Evolutionary conservation across 495 filamentous ascomycete genomes (phyloP).

Genomic region (Neurospora pannonica): DNA sequence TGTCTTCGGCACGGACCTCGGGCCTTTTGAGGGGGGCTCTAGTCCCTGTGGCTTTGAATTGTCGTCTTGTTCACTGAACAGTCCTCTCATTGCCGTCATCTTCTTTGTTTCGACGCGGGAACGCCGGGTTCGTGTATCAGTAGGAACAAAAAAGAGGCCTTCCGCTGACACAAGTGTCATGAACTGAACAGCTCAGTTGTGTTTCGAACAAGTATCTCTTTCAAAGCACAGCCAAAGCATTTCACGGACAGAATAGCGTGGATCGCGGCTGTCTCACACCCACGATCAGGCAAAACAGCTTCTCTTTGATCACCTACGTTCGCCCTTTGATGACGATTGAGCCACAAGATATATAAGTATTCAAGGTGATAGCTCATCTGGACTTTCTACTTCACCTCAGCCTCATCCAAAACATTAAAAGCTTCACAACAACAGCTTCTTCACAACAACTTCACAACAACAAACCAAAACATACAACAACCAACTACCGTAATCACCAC

Average conservation of each 20-base stretch:
- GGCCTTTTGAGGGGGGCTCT: background rate
- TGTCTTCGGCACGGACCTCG: background rate
- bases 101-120: background rate
- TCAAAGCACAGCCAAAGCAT: background rate
- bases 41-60: background rate
- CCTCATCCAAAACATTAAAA: background rate
- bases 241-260: background rate
- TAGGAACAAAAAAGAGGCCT: background rate
- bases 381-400: background rate
- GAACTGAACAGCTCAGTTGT: background rate
- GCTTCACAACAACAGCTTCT: background rate
- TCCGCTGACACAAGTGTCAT: background rate
- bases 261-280: background rate
- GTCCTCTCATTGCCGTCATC: background rate
- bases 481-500: background rate
- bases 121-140: background rate
- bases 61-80: background rate
- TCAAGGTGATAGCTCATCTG: background rate
- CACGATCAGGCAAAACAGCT: background rate
- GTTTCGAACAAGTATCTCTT: background rate
- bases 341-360: background rate
- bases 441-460: background rate
- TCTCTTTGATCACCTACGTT: background rate
- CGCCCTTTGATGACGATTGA: background rate
- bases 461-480: background rate